Conservation (phyloP, 495 filamentous ascomycete genomes). For the Margaritispora aquatica region DNA sequence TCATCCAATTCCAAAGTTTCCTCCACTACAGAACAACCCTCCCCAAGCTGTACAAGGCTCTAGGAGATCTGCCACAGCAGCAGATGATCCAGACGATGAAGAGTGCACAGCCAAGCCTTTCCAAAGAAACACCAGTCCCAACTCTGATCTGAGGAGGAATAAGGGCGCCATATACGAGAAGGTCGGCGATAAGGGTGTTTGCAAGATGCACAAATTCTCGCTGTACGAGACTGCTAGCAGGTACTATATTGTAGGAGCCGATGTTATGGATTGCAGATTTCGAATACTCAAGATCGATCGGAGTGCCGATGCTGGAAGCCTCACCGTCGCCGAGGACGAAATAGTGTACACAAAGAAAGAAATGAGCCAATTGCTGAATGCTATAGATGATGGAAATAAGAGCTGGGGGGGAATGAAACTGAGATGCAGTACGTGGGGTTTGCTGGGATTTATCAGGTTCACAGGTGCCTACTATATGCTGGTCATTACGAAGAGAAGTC, state of each 20-base stretch:
- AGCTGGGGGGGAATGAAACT: conserved; percentile 85
- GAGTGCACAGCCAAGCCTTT: conserved; percentile 61
- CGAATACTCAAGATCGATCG: conserved; percentile 92
- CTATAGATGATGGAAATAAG: conserved; percentile 95
- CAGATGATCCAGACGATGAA: conserved; percentile 53
- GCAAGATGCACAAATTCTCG: conserved; percentile 92
- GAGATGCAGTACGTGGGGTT: conserved; percentile 85
- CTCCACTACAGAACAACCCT: conserved; percentile 17
- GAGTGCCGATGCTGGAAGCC: conserved; percentile 70
- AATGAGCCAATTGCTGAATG: conserved; percentile 85
- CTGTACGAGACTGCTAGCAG: conserved; percentile 89
- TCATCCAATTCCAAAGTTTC: conserved; percentile 15
- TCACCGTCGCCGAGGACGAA: conserved; percentile 86
- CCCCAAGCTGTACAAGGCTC: neutral
- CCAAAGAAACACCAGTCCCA: conserved; percentile 52
- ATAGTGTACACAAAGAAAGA: conserved; percentile 89
- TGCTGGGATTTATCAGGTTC: conserved; percentile 92
- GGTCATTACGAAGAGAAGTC: conserved; percentile 89
- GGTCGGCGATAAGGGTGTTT: conserved; percentile 60
- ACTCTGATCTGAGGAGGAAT: conserved; percentile 40
- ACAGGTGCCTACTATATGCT: conserved; percentile 98
- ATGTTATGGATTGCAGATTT: conserved; percentile 80
- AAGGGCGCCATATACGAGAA: conserved; percentile 48
- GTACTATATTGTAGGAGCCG: conserved; percentile 90
- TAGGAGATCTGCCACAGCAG: neutral